Evolutionary conservation across 2,329 filamentous ascomycete genomes (phyloP), one percentile per base, ranked within the genome.

Genomic region (Lithohypha guttulata): DNA sequence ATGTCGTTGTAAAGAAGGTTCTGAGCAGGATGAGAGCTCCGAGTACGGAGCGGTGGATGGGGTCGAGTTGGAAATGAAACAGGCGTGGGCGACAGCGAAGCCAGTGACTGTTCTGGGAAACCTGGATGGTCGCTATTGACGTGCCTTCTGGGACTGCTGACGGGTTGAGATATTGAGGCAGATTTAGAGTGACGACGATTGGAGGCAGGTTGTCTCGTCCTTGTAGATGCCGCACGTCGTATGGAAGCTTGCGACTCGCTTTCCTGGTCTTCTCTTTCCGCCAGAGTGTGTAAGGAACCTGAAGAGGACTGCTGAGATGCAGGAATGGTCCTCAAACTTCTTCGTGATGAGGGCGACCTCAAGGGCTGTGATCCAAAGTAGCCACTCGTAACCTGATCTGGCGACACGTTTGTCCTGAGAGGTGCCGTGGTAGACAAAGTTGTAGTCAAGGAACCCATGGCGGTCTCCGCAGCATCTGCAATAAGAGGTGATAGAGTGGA

Each of bases 31-130:
- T 65, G 61, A n/a, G 64, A 66, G 43, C 60, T 65, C 23, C 59
- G 58, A 9, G 62, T 56, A 17, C 64, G 59, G 20, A 64, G 51
- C 28, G 55, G 53, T n/a, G 56, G 59, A 20, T 57, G 51, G 29
- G 60, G 85, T 42, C 58, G 59, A 22, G 61, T 56, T 15, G 59
- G 61, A 43, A 65, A 57, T 3, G 61, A 49, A n/a, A n/a, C n/a
- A 15, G 21, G 7, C 43, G 66, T 63, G 11, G 54, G 58, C 43
- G 68, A 65, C 20, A 68, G 52, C 17, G 61, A 59, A 31, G 61
- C 61, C 51, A 67, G 67, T 20, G 64, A 67, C 43, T 68, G 65
- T 46, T 68, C 60, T 15, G 65, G 65, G 43, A 68, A 69, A 14
- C 62, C 58, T 3, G 65, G 65, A 28, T 45, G 46, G 14, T 50